Evolutionary conservation across 1,284 basidiomycete species (phyloP), one percentile per base, ranked within the genome.

Genomic region (Abortiporus biennis): DNA sequence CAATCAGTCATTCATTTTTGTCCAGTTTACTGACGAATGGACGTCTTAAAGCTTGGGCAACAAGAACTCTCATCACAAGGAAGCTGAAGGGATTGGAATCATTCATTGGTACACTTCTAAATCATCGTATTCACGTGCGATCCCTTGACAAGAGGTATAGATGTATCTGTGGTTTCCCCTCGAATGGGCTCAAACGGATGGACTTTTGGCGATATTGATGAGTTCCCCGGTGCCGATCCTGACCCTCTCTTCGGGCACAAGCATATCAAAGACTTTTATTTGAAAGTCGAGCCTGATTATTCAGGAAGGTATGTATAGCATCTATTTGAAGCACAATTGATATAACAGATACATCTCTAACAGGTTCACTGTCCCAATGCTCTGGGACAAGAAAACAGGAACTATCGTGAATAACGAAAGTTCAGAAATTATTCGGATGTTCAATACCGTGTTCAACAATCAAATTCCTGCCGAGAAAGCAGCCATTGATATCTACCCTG

Each of bases 371-470:
- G 90, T 94, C 3, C 94, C 94, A n/a, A 67, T 94, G 37, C 68
- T 98, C 1, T 99, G 92, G 91, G 96, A 98, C 69, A 95, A 85
- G 69, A 89, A 96, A 65, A 69, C 64, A 30, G 66, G 85, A 44
- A 92, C 88, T 27, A 89, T 99, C 52, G 96, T 99, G 43, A 96
- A 90, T 70, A 99, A 96, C 63, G 93, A 97, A 61, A 89, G 84
- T 50, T 83, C 85, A 1, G 92, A 96, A 65, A 93, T 98, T 56
- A 92, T 98, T 54, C 83, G 95, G 42, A 88, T 93, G 35, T 76
- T 97, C 65, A 96, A 96, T 64, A 71, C 74, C 6, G 84, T 75
- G 6, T 95, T 96, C 68, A 83, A 95, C 61, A 67, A 80, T 4
- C 52, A 85, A 17, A 47, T 95, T 3, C 71, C 84, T 0, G 61